Conservation (phyloP, 768 basidiomycete genomes). For the Lentinula edodes region DNA sequence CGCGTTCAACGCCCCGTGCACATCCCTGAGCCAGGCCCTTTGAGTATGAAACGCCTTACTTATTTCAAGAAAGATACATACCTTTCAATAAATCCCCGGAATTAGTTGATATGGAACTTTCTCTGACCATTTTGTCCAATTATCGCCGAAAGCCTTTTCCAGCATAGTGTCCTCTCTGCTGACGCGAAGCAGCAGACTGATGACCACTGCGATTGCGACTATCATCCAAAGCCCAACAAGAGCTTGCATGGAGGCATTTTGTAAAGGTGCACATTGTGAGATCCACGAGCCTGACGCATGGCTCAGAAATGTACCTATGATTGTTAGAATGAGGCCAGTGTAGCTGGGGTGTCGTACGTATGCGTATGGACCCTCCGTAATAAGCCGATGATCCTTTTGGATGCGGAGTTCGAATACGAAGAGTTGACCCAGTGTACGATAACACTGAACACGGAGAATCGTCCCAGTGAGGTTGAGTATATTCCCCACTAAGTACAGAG, state of each 20-base stretch:
- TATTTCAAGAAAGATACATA: not conserved
- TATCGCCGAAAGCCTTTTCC: conserved; percentile 23
- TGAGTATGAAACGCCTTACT: not conserved
- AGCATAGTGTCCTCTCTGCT: conserved; percentile 30
- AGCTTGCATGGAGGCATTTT: conserved; percentile 15
- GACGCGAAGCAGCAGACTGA: conserved; percentile 23
- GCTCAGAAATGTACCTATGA: conserved; percentile 20
- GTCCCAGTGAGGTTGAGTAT: conserved; percentile 25
- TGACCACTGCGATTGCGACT: conserved; percentile 18
- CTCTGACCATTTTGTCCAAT: conserved; percentile 25
- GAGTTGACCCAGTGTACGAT: conserved; percentile 26
- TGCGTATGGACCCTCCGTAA: conserved; percentile 30
- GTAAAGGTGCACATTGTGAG: conserved; percentile 24
- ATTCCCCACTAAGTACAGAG: conserved; percentile 24
- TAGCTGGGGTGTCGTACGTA: conserved; percentile 36
- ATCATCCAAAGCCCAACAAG: conserved; percentile 19
- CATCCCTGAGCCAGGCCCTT: not conserved
- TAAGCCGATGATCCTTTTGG: conserved; percentile 25
- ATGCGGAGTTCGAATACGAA: conserved; percentile 36
- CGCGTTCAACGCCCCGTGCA: no score
- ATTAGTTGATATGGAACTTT: conserved; percentile 27
- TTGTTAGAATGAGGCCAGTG: conserved; percentile 24
- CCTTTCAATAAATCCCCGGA: conserved; percentile 27
- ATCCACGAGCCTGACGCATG: conserved; percentile 28
- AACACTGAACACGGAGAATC: conserved; percentile 26